Percentiles rank a stretch among this genome's conserved stretches.
These are phyloP conservation scores for Penicillium sp. DNA, from an alignment of 2,329 filamentous ascomycete genomes.

Conservation along the genomic window DNA sequence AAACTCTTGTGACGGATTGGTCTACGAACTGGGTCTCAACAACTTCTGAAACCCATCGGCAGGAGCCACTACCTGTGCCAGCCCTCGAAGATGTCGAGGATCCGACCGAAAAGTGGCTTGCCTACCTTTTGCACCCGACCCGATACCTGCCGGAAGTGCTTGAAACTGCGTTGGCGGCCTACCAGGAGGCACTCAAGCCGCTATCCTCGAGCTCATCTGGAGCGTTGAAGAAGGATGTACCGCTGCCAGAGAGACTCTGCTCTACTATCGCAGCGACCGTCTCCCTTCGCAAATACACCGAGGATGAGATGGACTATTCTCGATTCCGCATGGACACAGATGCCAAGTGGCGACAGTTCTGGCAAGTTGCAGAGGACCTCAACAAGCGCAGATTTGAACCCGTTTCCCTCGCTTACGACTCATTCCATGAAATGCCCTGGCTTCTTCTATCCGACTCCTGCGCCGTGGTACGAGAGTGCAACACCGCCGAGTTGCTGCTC, in stretches of 20 bases:
- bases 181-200: slow-evolving; percentile 64
- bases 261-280: slow-evolving; percentile 71
- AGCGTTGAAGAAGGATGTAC: slow-evolving; percentile 51
- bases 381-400: slow-evolving; percentile 84
- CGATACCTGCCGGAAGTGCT: slow-evolving; percentile 78
- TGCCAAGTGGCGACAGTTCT: slow-evolving; percentile 87
- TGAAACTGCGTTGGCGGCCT: slow-evolving; percentile 80
- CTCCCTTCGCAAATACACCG: slow-evolving; percentile 61
- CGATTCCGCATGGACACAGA: slow-evolving; percentile 74
- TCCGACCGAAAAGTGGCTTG: slow-evolving; percentile 80
- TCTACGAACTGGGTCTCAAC: slow-evolving; percentile 70
- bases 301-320: slow-evolving; percentile 72
- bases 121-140: slow-evolving; percentile 79
- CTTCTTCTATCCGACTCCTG: slow-evolving; percentile 80
- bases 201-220: slow-evolving; percentile 41
- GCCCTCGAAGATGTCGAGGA: slow-evolving; percentile 67
- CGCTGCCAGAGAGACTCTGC: slow-evolving; percentile 75
- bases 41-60: slow-evolving; percentile 59
- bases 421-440: slow-evolving; percentile 73
- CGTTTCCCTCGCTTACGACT: slow-evolving; percentile 74
- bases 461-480: slow-evolving; percentile 78
- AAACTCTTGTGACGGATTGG: slow-evolving; percentile 65
- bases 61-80: slow-evolving; percentile 59
- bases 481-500: slow-evolving; percentile 71
- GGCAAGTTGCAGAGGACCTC: slow-evolving; percentile 79